Percentiles rank a stretch among this genome's conserved stretches.
Evolutionary conservation across 768 basidiomycete genomes (phyloP).

Genomic region (Suillus variegatus): DNA sequence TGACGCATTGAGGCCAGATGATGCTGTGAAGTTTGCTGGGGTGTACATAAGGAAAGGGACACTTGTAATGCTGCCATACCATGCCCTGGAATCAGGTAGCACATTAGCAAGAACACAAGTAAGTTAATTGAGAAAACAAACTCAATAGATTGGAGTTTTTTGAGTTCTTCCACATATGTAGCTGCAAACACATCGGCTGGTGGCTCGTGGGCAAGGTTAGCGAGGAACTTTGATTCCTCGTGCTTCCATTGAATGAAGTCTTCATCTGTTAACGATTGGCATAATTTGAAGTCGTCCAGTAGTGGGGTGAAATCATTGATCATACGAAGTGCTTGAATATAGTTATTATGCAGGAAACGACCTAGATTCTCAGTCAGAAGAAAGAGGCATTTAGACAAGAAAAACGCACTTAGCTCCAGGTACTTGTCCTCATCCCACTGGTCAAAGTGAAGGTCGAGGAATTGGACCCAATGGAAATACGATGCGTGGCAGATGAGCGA

Average conservation of each 20-base stretch:
- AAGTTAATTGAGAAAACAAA: neutral
- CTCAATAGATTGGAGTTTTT: conserved; percentile 2
- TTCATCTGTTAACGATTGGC: neutral
- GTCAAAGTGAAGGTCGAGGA: conserved; percentile 11
- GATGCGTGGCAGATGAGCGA: conserved; percentile 11
- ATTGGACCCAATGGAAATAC: conserved; percentile 20
- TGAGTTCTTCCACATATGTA: neutral
- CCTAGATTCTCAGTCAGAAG: neutral
- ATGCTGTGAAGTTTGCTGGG: conserved; percentile 15
- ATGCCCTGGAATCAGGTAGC: conserved; percentile 9
- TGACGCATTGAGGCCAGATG: conserved; percentile 13
- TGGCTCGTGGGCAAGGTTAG: conserved; percentile 2
- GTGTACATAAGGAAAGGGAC: conserved; percentile 17
- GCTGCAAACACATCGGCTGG: conserved; percentile 23
- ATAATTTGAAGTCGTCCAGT: neutral
- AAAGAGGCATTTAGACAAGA: no score
- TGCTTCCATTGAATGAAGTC: conserved; percentile 1
- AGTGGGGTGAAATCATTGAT: neutral
- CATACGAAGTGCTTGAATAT: conserved; percentile 18
- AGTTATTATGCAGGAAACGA: conserved; percentile 18
- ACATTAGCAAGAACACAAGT: neutral
- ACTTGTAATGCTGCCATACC: conserved; percentile 11
- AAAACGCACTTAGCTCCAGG: conserved; percentile 6
- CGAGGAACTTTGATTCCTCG: neutral
- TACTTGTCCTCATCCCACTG: conserved; percentile 9